Evolutionary conservation across 257 asterid genomes (phyloP).

Genomic region (Jasminum sambac): DNA sequence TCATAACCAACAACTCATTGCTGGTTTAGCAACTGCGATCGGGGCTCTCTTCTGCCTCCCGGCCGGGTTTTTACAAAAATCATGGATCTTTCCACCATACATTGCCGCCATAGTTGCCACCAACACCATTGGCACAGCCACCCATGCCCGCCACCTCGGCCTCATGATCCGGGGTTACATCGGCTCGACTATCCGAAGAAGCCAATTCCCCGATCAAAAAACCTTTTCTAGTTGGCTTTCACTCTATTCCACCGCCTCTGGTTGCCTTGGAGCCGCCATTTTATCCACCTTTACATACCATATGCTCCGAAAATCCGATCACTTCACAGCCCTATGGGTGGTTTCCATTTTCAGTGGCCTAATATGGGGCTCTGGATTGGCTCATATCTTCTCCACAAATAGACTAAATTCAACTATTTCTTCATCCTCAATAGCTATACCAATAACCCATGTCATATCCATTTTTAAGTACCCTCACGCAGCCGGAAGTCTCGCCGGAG

Average conservation of each 20-base stretch:
- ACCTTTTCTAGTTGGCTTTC: slow-evolving; percentile 67
- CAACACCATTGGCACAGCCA: slow-evolving; percentile 59
- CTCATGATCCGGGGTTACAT: slow-evolving; percentile 71
- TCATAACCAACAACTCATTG: slow-evolving; percentile 57
- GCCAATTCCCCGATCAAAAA: slow-evolving; percentile 51
- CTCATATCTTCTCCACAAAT: slow-evolving; percentile 49
- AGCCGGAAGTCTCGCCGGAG: slow-evolving; percentile 74
- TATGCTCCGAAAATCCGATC: slow-evolving; percentile 65
- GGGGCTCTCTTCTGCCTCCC: slow-evolving; percentile 95
- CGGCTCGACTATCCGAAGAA: slow-evolving; percentile 46
- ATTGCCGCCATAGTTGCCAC: slow-evolving; percentile 68
- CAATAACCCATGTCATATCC: slow-evolving; percentile 48
- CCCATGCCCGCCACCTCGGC: slow-evolving; percentile 76
- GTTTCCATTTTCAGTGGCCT: slow-evolving; percentile 89
- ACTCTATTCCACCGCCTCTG: slow-evolving; percentile 69
- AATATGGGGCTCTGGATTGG: slow-evolving; percentile 69
- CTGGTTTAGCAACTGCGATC: slow-evolving; percentile 67
- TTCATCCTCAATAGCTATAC: slow-evolving; percentile 27
- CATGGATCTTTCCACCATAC: slow-evolving; percentile 82
- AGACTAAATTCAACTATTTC: slow-evolving; percentile 36
- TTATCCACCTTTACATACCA: slow-evolving; percentile 68
- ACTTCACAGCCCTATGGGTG: slow-evolving; percentile 76
- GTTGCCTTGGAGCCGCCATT: slow-evolving; percentile 73
- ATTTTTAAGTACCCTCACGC: slow-evolving; percentile 80
- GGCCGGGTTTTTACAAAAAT: slow-evolving; percentile 67